These are phyloP conservation scores for Rhizomucor miehei DNA, from an alignment of 371 early-diverging fungal species.

Conservation along the genomic window DNA sequence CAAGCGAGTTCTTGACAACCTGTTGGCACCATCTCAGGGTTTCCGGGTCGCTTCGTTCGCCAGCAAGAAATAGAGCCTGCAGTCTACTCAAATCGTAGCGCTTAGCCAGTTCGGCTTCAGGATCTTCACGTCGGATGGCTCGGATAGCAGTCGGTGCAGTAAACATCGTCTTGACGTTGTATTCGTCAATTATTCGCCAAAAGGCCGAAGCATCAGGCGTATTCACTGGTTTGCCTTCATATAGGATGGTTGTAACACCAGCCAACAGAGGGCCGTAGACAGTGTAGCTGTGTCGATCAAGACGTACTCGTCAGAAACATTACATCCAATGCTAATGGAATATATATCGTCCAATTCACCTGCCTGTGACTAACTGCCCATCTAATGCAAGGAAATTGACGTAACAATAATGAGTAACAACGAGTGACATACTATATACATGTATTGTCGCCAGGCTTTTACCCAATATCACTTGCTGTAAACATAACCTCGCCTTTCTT, in stretches of 20 bases:
- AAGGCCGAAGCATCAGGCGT: conserved; percentile 82
- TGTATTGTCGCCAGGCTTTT: too few species aligned
- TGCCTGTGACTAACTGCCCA: conserved; percentile 93
- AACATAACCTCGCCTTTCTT: conserved; percentile 72
- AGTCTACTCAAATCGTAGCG: conserved; percentile 61
- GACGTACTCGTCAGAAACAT: not conserved
- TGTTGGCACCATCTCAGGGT: conserved; percentile 68
- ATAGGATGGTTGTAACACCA: conserved; percentile 86
- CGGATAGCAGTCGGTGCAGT: conserved; percentile 94
- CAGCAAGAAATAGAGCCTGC: conserved; percentile 79
- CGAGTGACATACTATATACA: not conserved
- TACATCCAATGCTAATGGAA: not conserved
- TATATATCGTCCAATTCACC: not conserved
- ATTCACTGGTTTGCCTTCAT: conserved; percentile 87
- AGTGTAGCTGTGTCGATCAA: conserved; percentile 60
- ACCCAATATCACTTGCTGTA: conserved; percentile 86
- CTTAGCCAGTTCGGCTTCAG: conserved; percentile 52
- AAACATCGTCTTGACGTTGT: conserved; percentile 77
- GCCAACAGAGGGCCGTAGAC: conserved; percentile 88
- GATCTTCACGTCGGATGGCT: conserved; percentile 82
- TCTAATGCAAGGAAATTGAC: conserved; percentile 9
- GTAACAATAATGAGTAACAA: too few species aligned
- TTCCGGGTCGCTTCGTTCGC: conserved; percentile 88
- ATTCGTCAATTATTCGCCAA: conserved; percentile 79
- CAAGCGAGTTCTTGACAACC: conserved; percentile 50